phyloP scores from a whole-genome alignment of 2,329 filamentous ascomycete genomes.

The Botrytis pseudocinerea region DNA sequence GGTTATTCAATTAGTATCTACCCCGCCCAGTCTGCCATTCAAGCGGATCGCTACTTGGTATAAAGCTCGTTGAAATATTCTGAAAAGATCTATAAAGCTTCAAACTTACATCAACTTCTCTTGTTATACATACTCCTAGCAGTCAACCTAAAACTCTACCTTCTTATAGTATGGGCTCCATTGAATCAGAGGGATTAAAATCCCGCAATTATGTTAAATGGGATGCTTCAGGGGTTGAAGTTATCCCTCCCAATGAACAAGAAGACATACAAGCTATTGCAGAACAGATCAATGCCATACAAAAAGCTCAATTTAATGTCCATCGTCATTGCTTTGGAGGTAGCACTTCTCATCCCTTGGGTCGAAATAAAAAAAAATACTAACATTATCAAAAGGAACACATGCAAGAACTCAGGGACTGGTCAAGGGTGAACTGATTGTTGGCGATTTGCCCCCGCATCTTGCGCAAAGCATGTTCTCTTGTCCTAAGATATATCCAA shows the following conservation, averaged over 20 bases:
- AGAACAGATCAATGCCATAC: slow-evolving; percentile 49
- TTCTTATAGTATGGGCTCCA: slow-evolving; percentile 1
- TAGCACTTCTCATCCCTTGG: neutral
- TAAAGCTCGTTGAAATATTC: neutral
- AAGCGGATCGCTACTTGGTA: neutral
- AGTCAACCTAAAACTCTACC: neutral
- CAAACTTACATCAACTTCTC: neutral
- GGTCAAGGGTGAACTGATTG: slow-evolving; percentile 49
- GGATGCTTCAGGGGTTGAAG: slow-evolving; percentile 46
- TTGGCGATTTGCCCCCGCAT: slow-evolving; percentile 46
- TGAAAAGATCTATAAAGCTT: neutral
- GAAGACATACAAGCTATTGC: slow-evolving; percentile 49
- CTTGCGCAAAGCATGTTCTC: slow-evolving; percentile 47
- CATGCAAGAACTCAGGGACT: slow-evolving; percentile 51
- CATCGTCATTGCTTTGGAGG: slow-evolving; percentile 43
- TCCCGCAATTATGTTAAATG: slow-evolving; percentile 45
- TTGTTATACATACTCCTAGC: neutral
- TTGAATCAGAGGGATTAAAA: slow-evolving; percentile 14
- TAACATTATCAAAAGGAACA: slow-evolving; percentile 39
- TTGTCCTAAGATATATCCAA: slow-evolving; percentile 38
- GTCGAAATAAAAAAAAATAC: neutral
- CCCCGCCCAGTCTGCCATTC: neutral
- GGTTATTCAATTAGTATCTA: neutral
- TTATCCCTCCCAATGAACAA: slow-evolving; percentile 43
- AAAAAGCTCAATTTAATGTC: slow-evolving; percentile 48